A percentile compares a stretch with the other conserved stretches of the same genome.
These are phyloP conservation scores for Sporothrix mexicana DNA, from an alignment of 2,329 filamentous ascomycete species.

Conservation along the genomic window DNA sequence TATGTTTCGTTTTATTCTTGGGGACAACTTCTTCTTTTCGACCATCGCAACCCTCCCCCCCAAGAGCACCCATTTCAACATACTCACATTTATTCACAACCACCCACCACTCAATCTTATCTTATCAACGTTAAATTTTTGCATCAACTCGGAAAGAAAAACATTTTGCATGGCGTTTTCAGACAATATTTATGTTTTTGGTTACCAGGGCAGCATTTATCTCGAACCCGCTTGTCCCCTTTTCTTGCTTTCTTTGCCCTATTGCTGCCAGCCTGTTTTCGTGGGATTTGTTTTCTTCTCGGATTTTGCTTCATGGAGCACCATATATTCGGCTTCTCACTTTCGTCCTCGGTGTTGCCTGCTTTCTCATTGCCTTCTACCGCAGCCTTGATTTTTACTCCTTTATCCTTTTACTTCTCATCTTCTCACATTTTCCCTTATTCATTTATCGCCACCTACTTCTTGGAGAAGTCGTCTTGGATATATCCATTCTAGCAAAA, in stretches of 20 bases:
- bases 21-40: not conserved
- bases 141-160: conserved; percentile 28
- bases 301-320: conserved; percentile 28
- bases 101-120: conserved; percentile 35
- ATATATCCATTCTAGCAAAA: conserved; percentile 26
- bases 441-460: not conserved
- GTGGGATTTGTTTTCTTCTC: not conserved
- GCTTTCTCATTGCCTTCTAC: conserved; percentile 14
- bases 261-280: conserved; percentile 17
- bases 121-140: conserved; percentile 20
- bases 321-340: conserved; percentile 19
- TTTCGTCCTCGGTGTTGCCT: conserved; percentile 1
- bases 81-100: conserved; percentile 33
- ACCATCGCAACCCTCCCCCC: not conserved
- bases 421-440: not conserved
- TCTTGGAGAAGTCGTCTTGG: conserved; percentile 20
- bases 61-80: conserved; percentile 24
- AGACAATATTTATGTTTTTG: conserved; percentile 24
- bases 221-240: not conserved
- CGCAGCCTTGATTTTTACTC: conserved; percentile 13
- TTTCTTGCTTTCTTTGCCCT: conserved; percentile 1
- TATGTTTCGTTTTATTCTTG: conserved; percentile 6
- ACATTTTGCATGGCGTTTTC: conserved; percentile 20
- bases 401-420: not conserved
- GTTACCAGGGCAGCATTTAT: conserved; percentile 18